phyloP scores from a whole-genome alignment of 306 rosid species.

The Pterocarpus santalinus region DNA sequence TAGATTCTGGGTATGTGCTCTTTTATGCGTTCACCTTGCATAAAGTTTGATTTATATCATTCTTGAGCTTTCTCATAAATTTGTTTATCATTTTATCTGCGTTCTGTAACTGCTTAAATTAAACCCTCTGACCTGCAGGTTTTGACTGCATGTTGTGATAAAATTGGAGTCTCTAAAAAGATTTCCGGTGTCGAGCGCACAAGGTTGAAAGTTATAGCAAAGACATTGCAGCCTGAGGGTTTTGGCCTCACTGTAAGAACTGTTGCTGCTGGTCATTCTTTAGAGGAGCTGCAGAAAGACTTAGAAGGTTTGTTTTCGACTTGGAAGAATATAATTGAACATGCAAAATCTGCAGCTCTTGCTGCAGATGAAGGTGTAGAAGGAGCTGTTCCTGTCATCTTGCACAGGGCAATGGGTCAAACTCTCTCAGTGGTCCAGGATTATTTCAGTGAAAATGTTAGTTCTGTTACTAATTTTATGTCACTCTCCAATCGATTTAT shows the following conservation, averaged over 20 bases:
- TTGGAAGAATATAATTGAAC: conserved; percentile 86
- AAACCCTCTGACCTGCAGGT: conserved; percentile 69
- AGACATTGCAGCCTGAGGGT: conserved; percentile 94
- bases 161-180: conserved; percentile 90
- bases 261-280: conserved; percentile 92
- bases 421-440: conserved; percentile 98
- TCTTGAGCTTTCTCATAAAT: conserved; percentile 39
- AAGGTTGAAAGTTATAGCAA: conserved; percentile 88
- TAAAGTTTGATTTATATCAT: conserved; percentile 33
- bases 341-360: conserved; percentile 92
- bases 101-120: conserved; percentile 47
- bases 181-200: conserved; percentile 86
- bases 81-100: not conserved
- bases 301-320: conserved; percentile 83
- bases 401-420: conserved; percentile 96
- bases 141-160: conserved; percentile 69
- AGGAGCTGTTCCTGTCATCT: conserved; percentile 90
- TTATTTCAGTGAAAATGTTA: conserved; percentile 85
- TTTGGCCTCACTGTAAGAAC: conserved; percentile 96
- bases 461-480: conserved; percentile 43
- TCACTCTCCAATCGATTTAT: conserved; percentile 25
- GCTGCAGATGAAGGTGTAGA: conserved; percentile 99
- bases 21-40: conserved; percentile 30
- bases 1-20: conserved; percentile 90
- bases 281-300: conserved; percentile 92